Evolutionary conservation across 352 stramenopile genomes (phyloP).

Genomic region (Pythium phragmitis): DNA sequence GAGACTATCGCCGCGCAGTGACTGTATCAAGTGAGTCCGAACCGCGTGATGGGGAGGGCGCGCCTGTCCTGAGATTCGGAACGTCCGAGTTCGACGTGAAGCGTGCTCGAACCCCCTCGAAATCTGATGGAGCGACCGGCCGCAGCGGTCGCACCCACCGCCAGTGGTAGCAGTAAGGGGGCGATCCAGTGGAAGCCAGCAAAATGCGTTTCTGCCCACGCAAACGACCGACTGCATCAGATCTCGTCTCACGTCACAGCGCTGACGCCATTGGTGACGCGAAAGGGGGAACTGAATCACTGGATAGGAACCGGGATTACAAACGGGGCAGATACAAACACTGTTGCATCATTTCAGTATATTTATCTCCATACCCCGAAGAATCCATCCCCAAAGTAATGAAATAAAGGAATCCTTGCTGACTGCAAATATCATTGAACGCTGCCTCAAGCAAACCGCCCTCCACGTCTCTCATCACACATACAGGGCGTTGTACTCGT

Average conservation of each 20-base stretch:
- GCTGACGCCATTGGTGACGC: neutral
- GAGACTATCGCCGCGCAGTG: too few relatives aligned
- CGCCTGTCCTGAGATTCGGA: slow-evolving; percentile 19
- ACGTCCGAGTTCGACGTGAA: too few relatives aligned
- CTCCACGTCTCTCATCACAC: slow-evolving; percentile 28
- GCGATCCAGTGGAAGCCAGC: neutral
- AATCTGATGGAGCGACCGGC: too few relatives aligned
- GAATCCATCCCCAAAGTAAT: too few relatives aligned
- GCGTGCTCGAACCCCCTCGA: too few relatives aligned
- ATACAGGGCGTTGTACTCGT: slow-evolving; percentile 50
- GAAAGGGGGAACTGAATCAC: slow-evolving; percentile 2
- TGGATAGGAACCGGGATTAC: neutral
- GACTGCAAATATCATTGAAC: too few relatives aligned
- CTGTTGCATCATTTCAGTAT: neutral
- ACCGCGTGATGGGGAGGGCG: neutral
- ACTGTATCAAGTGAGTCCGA: too few relatives aligned
- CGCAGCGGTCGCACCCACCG: too few relatives aligned
- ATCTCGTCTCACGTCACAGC: slow-evolving; percentile 6
- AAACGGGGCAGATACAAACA: too few relatives aligned
- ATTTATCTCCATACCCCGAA: neutral
- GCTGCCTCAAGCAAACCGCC: too few relatives aligned
- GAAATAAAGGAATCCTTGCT: too few relatives aligned
- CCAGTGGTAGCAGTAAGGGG: neutral
- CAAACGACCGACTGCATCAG: slow-evolving; percentile 7
- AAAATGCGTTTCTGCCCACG: slow-evolving; percentile 5